Conservation (phyloP, 352 stramenopile species). For the Globisporangium sylvaticum region DNA sequence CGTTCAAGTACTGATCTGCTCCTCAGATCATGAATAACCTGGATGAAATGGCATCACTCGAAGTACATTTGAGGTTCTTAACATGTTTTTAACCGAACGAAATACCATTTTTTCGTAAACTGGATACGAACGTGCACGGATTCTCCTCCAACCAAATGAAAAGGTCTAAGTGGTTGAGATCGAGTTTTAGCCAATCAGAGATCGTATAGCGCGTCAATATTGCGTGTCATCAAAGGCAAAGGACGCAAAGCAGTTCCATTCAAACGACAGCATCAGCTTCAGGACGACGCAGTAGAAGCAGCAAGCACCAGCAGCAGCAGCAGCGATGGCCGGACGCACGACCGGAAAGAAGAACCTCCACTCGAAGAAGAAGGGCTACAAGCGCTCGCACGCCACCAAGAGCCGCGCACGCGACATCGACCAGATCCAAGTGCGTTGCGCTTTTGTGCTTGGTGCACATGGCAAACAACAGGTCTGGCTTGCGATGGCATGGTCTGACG, state of each 20-base stretch:
- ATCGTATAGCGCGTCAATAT: neutral
- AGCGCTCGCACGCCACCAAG: constrained; percentile 80
- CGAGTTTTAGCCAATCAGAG: constrained; percentile 2
- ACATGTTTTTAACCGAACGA: neutral
- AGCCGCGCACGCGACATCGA: constrained; percentile 76
- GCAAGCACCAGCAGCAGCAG: constrained; percentile 20
- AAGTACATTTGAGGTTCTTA: neutral
- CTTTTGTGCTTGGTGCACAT: neutral
- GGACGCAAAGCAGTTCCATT: constrained; percentile 6
- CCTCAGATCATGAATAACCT: neutral
- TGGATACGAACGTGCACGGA: constrained; percentile 8
- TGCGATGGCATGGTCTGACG: neutral
- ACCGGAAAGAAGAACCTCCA: constrained; percentile 60
- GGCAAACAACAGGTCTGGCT: neutral
- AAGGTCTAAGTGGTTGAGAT: neutral
- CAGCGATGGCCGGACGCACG: constrained; percentile 39
- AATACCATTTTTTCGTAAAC: neutral
- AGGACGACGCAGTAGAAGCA: neutral
- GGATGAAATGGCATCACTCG: constrained; percentile 24
- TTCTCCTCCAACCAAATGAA: constrained; percentile 22
- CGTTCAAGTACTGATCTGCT: constrained; percentile 56
- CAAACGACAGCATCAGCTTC: constrained; percentile 10
- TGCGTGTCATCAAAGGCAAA: neutral
- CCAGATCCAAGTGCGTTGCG: constrained; percentile 69
- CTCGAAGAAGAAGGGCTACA: constrained; percentile 88